phyloP scores from a whole-genome alignment of 1,284 basidiomycete genomes.

The Cryptococcus deneoformans region DNA sequence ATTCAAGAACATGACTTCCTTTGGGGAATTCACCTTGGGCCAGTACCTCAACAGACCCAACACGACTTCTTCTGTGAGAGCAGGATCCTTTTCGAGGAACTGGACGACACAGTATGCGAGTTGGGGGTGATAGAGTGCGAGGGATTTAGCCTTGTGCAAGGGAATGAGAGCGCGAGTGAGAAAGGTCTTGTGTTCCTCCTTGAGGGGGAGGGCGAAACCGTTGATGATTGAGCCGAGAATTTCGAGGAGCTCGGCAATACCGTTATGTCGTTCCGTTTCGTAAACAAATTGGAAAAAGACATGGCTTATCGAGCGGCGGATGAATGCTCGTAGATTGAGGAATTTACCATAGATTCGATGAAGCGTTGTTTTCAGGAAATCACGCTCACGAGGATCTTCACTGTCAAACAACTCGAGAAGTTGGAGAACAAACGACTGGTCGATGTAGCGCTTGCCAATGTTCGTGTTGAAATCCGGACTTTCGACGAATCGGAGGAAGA shows the following conservation, averaged over 20 bases:
- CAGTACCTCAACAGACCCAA: conserved; percentile 93
- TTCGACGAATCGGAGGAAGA: conserved; percentile 99
- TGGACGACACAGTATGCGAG: conserved; percentile 99
- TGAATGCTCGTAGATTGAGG: conserved; percentile 96
- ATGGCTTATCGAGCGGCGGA: conserved; percentile 98
- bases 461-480: conserved; percentile 98
- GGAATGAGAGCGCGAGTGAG: conserved; percentile 94
- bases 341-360: conserved; percentile 99
- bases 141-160: conserved; percentile 95
- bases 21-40: conserved; percentile 99
- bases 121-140: conserved; percentile 97
- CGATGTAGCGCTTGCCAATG: conserved; percentile 95
- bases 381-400: conserved; percentile 97
- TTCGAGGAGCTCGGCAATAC: conserved; percentile 96
- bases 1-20: conserved; percentile 99
- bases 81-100: conserved; percentile 95
- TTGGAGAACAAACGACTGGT: conserved; percentile 93
- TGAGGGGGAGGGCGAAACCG: conserved; percentile 95
- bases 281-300: conserved; percentile 99
- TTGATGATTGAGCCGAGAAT: conserved; percentile 99
- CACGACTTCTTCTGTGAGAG: conserved; percentile 92
- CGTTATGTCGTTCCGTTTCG: conserved; percentile 98
- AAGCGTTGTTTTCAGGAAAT: conserved; percentile 98
- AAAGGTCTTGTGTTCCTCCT: conserved; percentile 99
- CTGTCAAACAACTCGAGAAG: conserved; percentile 98